A percentile compares a stretch with the other conserved stretches of the same genome.
Evolutionary conservation across 345 rosid species (phyloP).

Genomic region (Bruguiera sexangula): DNA sequence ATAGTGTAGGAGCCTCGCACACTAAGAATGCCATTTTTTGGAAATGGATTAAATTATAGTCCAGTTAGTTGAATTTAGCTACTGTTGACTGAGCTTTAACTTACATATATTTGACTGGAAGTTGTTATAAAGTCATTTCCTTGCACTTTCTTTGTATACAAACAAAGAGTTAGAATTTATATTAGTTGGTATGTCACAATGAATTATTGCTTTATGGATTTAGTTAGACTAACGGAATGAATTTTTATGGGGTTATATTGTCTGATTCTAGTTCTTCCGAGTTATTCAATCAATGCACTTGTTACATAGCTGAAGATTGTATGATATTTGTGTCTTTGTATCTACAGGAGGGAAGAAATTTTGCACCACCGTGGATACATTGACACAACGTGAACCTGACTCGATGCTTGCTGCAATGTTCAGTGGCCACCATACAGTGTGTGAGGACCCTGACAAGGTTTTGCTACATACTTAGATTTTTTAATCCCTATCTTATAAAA

Average conservation of each 20-base stretch:
- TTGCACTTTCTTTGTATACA: background rate
- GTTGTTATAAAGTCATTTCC: background rate
- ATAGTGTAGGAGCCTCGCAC: too few relatives aligned
- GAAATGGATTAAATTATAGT: too few relatives aligned
- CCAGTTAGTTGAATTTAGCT: too few relatives aligned
- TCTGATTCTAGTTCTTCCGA: too few relatives aligned
- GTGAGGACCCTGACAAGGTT: conserved; percentile 58
- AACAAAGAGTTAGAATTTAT: background rate
- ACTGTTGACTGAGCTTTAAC: too few relatives aligned
- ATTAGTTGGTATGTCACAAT: too few relatives aligned
- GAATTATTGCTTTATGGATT: too few relatives aligned
- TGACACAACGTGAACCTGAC: conserved; percentile 83
- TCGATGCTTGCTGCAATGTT: conserved; percentile 96
- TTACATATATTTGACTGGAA: background rate
- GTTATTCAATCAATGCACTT: too few relatives aligned
- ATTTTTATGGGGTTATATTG: too few relatives aligned
- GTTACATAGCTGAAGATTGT: background rate
- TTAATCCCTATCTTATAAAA: background rate
- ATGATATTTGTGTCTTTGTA: background rate
- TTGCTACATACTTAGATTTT: background rate
- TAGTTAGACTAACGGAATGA: too few relatives aligned
- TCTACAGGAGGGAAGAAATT: conserved; percentile 78
- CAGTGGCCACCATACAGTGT: conserved; percentile 72
- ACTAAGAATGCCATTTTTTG: too few relatives aligned
- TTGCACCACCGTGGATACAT: conserved; percentile 69